Conservation (phyloP, 257 asterid species). For the Scutellaria barbata region DNA sequence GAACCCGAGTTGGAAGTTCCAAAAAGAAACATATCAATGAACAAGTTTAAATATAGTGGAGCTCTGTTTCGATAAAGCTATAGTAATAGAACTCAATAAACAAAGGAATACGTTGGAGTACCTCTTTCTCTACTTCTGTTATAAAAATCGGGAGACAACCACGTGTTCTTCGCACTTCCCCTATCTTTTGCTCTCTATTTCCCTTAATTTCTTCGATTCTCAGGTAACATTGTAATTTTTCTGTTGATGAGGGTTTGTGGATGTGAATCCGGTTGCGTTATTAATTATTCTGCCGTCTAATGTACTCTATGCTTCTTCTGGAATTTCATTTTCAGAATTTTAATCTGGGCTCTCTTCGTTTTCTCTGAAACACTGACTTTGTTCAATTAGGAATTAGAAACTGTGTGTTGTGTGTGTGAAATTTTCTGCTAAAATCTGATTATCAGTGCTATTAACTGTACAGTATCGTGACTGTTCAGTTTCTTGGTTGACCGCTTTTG, state of each 20-base stretch:
- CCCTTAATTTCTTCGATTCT: neutral
- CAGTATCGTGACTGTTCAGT: neutral
- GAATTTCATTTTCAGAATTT: neutral
- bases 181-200: conserved; percentile 1
- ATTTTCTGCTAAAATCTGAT: conserved; percentile 20
- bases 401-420: neutral
- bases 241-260: conserved; percentile 4
- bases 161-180: neutral
- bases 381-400: conserved; percentile 25
- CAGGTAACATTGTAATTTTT: conserved; percentile 23
- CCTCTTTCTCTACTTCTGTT: no score
- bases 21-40: no score
- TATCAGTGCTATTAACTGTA: conserved; percentile 4
- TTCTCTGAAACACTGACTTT: conserved; percentile 6
- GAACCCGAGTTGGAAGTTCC: no score
- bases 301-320: conserved; percentile 1
- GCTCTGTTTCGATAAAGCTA: no score
- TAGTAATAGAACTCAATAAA: no score
- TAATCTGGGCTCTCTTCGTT: conserved; percentile 26
- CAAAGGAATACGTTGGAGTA: no score
- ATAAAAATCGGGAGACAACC: no score
- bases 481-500: conserved; percentile 14
- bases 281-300: conserved; percentile 13
- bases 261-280: conserved; percentile 15
- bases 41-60: no score